Base-by-base conservation (phyloP, 78 protist genomes). In the Corallochytrium limacisporum region DNA sequence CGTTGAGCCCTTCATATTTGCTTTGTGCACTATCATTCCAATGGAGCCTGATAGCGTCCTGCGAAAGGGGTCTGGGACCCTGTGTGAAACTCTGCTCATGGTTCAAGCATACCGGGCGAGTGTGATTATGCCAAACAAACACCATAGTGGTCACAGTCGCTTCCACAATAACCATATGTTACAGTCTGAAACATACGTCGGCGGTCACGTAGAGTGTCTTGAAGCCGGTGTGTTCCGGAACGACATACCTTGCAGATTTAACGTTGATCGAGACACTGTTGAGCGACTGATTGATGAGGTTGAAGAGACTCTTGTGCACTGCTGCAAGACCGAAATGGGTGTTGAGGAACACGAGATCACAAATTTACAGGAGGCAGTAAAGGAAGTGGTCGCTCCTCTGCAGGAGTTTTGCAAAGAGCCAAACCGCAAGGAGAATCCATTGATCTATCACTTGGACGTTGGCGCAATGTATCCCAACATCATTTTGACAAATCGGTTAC, bases 381-480 rank as follows among this genome's bases (percentile, higher is more conserved):
- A 16, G 0, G 71, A 61, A 40, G 72, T 91, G 22, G 15, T 22
- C 1, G 24, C 1, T 5, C 29, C 36, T 47, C 82, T 96, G 6
- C 38, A 8, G 12, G 78, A 9, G 1, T 74, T 96, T 20, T 29
- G 66, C 9, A 86, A 69, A 16, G 7, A 12, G 3, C 95, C 92
- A 8, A 68, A 63, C 5, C 78, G 91, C 4, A 2, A 4, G 3
- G 91, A 88, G 47, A 12, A 24, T 0, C 99, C 98, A 28, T 31
- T 80, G 33, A 95, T 97, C 56, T 91, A 88, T 50, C 99, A 97
- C 65, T 48, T 97, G 38, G 99, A 98, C 67, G 99, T 98, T 0
- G 82, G 79, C 8, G 99, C 99, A 5, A 98, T 98, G 99, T 98
- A 98, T 77, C 99, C 99, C 31, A 98, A 98, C 83, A 98, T 98